Percentiles rank a stretch among this genome's conserved stretches.
phyloP scores from a whole-genome alignment of 148 eudicot genomes.

The Camellia granthamiana region DNA sequence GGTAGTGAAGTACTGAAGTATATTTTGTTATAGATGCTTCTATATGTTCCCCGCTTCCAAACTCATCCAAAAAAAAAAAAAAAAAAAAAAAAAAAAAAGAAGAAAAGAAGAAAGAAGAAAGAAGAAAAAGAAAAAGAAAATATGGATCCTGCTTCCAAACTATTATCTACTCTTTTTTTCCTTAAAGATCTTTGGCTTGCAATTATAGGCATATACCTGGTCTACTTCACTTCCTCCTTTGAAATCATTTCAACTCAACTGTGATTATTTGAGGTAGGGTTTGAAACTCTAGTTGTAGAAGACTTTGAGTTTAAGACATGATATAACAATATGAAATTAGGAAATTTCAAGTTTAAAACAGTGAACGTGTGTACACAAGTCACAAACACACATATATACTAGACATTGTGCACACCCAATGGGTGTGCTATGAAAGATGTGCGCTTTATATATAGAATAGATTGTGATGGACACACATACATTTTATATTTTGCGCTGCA shows the following conservation, averaged over 20 bases:
- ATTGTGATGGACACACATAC: background rate
- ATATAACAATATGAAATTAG: background rate
- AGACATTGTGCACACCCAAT: too few relatives aligned
- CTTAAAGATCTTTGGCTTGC: background rate
- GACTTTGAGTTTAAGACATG: background rate
- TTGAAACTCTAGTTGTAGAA: background rate
- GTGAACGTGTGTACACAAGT: background rate
- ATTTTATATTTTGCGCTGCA: background rate
- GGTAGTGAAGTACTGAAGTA: slow-evolving; percentile 41
- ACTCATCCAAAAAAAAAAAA: too few relatives aligned
- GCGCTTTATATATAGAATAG: too few relatives aligned
- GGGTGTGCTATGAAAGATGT: too few relatives aligned
- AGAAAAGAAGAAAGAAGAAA: too few relatives aligned
- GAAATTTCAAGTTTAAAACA: background rate
- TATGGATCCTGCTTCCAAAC: background rate
- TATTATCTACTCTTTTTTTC: background rate
- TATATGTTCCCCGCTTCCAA: background rate
- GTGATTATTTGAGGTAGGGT: background rate
- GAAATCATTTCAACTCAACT: background rate
- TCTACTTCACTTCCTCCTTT: background rate
- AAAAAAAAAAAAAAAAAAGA: too few relatives aligned
- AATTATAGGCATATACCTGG: background rate
- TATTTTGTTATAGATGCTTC: background rate
- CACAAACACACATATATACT: too few relatives aligned
- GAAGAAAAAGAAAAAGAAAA: too few relatives aligned